Conservation (phyloP, 805 yeast species). For the Nakazawaea ernobii region DNA sequence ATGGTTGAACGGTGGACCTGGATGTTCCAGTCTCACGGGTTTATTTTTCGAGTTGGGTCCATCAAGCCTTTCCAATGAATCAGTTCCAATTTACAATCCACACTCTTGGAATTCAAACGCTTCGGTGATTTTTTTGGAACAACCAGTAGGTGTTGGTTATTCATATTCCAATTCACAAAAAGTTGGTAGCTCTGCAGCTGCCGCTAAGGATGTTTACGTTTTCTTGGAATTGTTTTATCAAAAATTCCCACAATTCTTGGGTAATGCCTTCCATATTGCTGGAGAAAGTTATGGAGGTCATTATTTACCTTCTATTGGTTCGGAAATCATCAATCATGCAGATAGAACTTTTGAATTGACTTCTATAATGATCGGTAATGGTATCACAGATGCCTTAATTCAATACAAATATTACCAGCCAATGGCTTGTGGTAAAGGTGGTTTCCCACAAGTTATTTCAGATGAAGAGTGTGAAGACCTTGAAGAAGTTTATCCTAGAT, state of each 20-base stretch:
- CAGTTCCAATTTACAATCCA: constrained; percentile 66
- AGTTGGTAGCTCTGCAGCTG: constrained; percentile 71
- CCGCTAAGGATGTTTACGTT: constrained; percentile 77
- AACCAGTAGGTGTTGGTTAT: constrained; percentile 84
- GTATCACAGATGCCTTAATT: constrained; percentile 77
- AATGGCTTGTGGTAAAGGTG: constrained; percentile 95
- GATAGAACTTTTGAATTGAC: constrained; percentile 53
- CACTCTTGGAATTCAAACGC: constrained; percentile 84
- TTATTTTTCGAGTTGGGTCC: constrained; percentile 86
- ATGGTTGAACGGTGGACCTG: constrained; percentile 96
- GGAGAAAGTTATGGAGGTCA: constrained; percentile 96
- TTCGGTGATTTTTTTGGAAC: constrained; percentile 80
- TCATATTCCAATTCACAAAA: constrained; percentile 55
- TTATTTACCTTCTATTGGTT: constrained; percentile 85
- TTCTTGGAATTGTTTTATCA: constrained; percentile 75
- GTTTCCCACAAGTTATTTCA: constrained; percentile 63
- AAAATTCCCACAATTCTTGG: constrained; percentile 57
- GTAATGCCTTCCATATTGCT: constrained; percentile 70
- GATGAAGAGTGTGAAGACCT: constrained; percentile 77
- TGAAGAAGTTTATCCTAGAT: constrained; percentile 66
- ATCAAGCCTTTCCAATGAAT: constrained; percentile 53
- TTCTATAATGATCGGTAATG: constrained; percentile 85
- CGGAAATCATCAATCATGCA: constrained; percentile 66
- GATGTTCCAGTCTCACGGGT: constrained; percentile 86
- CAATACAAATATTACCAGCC: constrained; percentile 79